phyloP scores from a whole-genome alignment of 2,329 filamentous ascomycete genomes.

The Calcarisporium arbuscula region DNA sequence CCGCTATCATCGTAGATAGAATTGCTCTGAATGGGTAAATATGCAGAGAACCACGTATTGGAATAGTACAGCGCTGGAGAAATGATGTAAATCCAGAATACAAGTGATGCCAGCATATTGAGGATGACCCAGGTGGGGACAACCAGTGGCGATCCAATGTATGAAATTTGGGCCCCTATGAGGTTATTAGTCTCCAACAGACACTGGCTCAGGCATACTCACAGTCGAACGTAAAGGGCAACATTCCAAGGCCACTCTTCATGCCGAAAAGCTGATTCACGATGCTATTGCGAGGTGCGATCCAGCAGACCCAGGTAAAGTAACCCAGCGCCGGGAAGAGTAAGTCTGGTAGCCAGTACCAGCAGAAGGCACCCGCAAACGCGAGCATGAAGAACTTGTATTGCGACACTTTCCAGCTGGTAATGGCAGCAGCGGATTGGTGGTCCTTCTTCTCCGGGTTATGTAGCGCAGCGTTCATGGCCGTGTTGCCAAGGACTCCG shows the following conservation, averaged over 20 bases:
- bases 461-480: constrained; percentile 35
- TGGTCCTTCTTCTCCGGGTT: constrained; percentile 26
- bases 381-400: constrained; percentile 39
- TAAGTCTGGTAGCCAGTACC: constrained; percentile 46
- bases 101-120: constrained; percentile 40
- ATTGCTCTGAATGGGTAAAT: constrained; percentile 46
- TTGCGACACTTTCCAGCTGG: constrained; percentile 29
- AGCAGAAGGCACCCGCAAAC: constrained; percentile 28
- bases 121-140: constrained; percentile 38
- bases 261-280: constrained; percentile 45
- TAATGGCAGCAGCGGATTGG: constrained; percentile 9
- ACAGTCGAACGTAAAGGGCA: constrained; percentile 38
- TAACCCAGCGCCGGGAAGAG: constrained; percentile 39
- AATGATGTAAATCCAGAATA: constrained; percentile 40
- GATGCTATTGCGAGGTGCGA: constrained; percentile 36
- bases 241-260: constrained; percentile 30
- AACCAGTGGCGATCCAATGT: constrained; percentile 34
- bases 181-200: background rate
- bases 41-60: constrained; percentile 44
- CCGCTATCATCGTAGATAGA: constrained; percentile 49
- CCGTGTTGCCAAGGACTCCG: constrained; percentile 40
- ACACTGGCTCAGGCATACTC: constrained; percentile 1
- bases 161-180: constrained; percentile 24
- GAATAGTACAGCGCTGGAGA: constrained; percentile 39
- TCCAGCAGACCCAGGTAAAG: constrained; percentile 43